Evolutionary conservation across 2,329 filamentous ascomycete species (phyloP), one percentile per base, ranked within the genome.

Genomic region (Alternaria sp.): DNA sequence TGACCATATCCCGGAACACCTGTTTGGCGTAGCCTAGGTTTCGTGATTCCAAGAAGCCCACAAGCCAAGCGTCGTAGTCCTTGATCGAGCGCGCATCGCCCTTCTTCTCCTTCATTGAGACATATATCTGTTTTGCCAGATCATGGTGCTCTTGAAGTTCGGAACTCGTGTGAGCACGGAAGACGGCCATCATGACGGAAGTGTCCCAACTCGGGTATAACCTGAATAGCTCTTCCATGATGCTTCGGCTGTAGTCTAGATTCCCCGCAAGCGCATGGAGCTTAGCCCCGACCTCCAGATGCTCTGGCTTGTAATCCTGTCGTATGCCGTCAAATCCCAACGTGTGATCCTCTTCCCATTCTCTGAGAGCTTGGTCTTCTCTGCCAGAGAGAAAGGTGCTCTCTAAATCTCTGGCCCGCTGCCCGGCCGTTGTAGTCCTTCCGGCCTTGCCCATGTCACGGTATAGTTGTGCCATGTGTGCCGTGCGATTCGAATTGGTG

Each of bases 1-100:
- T 87, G 89, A 97, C 93, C 93, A 97, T 96, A 77, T 97, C 93
- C 69, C 91, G 92, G 78, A 97, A 97, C 0, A 93, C 88, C 57
- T 88, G 87, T 58, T 95, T 85, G 1, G 92, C 92, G 63, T 89
- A 85, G 63, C 91, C 86, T 6, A 88, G 84, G 62, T 89, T 85
- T 57, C 88, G 87, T 7, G 88, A 85, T 21, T 89, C 84, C 25
- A 97, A 81, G 72, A 97, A 92, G 47, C 87, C 87, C 19, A 90
- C 86, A 50, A 91, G 89, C 36, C 94, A 86, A 64, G 86, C 83
- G 76, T 97, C 93, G 71, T 94, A 96, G 74, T 96, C 91, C 17
- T 88, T 82, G 73, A 94, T 89, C 4, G 83, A 86, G 81, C 93
- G 90, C 1, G 84, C 79, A 1, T 57, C 47, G 6, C 86, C 88